Conservation (phyloP, 805 yeast genomes). For the Candida morakotiae region DNA sequence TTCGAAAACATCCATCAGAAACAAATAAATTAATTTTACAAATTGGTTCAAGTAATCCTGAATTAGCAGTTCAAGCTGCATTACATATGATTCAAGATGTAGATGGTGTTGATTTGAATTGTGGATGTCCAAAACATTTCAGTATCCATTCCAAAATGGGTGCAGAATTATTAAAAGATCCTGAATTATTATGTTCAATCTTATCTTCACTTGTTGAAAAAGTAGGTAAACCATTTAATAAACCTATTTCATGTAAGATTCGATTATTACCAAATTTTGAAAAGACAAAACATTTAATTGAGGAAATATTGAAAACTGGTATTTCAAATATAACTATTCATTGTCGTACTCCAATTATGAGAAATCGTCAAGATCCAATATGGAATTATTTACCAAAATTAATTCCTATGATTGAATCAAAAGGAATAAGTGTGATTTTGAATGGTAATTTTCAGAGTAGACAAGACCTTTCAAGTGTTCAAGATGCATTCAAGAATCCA, state of each 20-base stretch:
- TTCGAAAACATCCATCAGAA: conserved; percentile 62
- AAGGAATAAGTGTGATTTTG: conserved; percentile 68
- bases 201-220: conserved; percentile 63
- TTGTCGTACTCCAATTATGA: conserved; percentile 85
- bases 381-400: conserved; percentile 65
- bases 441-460: conserved; percentile 72
- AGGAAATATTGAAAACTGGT: conserved; percentile 59
- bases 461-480: conserved; percentile 50
- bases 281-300: conserved; percentile 52
- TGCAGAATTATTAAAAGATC: conserved; percentile 81
- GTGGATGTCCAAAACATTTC: conserved; percentile 97
- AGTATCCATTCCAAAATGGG: conserved; percentile 97
- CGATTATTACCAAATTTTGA: conserved; percentile 65
- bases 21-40: conserved; percentile 74
- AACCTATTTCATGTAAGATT: conserved; percentile 89
- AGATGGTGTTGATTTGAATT: conserved; percentile 87
- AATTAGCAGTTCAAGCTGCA: conserved; percentile 86
- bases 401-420: conserved; percentile 53
- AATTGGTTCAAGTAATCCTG: conserved; percentile 82
- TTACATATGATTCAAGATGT: conserved; percentile 77
- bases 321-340: conserved; percentile 83
- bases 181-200: conserved; percentile 72
- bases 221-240: conserved; percentile 72
- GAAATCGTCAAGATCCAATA: conserved; percentile 79
- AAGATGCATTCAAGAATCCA: conserved; percentile 43